Base-by-base conservation (phyloP, 2,329 filamentous ascomycete genomes). In the Mycogone perniciosa region DNA sequence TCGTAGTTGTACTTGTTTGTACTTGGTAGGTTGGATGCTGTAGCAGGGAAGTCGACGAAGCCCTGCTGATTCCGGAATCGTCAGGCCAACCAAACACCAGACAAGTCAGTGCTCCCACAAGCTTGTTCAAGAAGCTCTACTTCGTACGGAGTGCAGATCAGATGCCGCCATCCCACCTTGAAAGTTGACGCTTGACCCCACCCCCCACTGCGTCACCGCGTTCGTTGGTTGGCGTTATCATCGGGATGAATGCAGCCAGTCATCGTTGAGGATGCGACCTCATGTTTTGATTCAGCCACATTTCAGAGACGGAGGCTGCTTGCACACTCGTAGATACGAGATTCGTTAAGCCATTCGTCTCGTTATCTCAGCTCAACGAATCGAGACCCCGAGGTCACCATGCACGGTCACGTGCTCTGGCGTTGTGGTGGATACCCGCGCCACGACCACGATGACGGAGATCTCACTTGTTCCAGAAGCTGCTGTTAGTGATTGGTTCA, bases 131-230 rank as follows among this genome's bases (percentile, higher is more conserved):
- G 40, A 48, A 52, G 50, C 45, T 48, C 46, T 44, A 20, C 20
- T 20, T 20, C 20, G 20, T 20, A 2, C 20, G 20, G 20, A 20
- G 20, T 20, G 47, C 39, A 49, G 35, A 45, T 49, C 47, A 39
- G 31, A 43, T 27, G 34, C 31, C 13, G 26, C 26, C 37, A 34
- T 45, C 50, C 50, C 45, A 48, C 45, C 38, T 48, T 33, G 50
- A 51, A 37, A 43, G 43, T 44, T 31, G 26, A 48, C 30, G 37
- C 47, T 37, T 34, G 43, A 38, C 48, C 51, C 51, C 51, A 48
- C 48, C 46, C 51, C 35, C 47, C 35, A 38, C 51, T 53, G 51
- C 46, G 51, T 53, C 51, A 53, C 38, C 46, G 26, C 42, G 39
- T 29, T 27, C 13, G 44, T 29, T 27, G 44, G 13, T 43, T 45